Evolutionary conservation across 495 filamentous ascomycete genomes (phyloP).

Genomic region (Trichoderma virens): DNA sequence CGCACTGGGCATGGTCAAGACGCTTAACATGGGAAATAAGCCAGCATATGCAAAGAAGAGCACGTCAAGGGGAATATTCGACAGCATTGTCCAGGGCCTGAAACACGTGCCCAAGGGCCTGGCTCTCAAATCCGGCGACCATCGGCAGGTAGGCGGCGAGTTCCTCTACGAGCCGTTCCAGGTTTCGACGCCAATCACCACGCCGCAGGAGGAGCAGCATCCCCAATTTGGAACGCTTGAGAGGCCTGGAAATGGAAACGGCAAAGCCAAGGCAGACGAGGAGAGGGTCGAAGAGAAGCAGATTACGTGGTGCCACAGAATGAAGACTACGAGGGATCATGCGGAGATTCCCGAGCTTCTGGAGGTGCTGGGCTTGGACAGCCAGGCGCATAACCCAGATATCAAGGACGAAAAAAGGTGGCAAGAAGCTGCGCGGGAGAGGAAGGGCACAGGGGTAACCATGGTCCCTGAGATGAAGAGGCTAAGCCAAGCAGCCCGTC

Average conservation of each 20-base stretch:
- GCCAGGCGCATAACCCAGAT: constrained; percentile 19
- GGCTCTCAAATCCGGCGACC: constrained; percentile 58
- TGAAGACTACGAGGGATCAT: constrained; percentile 74
- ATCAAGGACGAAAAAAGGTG: constrained; percentile 35
- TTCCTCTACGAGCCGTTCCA: constrained; percentile 61
- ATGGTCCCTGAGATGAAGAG: constrained; percentile 36
- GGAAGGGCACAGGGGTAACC: constrained; percentile 39
- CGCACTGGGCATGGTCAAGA: constrained; percentile 62
- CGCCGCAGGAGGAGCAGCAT: constrained; percentile 23
- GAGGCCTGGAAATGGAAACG: neutral
- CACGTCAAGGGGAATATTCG: constrained; percentile 35
- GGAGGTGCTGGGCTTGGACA: constrained; percentile 53
- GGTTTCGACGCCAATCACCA: constrained; percentile 25
- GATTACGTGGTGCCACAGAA: constrained; percentile 76
- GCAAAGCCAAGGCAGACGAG: constrained; percentile 17
- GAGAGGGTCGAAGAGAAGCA: constrained; percentile 40
- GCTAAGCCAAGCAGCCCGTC: constrained; percentile 15
- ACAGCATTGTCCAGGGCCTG: constrained; percentile 50
- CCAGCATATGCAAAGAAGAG: constrained; percentile 60
- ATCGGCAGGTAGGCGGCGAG: constrained; percentile 72
- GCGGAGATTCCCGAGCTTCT: constrained; percentile 57
- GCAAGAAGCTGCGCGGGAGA: constrained; percentile 29
- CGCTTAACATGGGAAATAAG: constrained; percentile 50
- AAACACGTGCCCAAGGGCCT: constrained; percentile 43
- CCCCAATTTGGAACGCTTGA: constrained; percentile 13